Conservation (phyloP, 257 asterid genomes). For the Nicotiana tomentosiformis region DNA sequence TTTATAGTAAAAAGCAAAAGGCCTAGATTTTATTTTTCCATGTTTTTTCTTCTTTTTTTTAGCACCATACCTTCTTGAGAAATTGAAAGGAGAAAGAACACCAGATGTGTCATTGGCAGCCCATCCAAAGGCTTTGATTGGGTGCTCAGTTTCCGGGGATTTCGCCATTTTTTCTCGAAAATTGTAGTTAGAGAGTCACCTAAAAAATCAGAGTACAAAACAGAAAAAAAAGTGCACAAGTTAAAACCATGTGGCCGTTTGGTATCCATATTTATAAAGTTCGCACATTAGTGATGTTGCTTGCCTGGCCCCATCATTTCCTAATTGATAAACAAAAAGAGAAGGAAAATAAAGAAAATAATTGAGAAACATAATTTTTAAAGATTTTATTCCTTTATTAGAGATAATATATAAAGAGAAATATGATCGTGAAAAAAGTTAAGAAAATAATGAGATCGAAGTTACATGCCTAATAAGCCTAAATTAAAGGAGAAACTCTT, state of each 20-base stretch:
- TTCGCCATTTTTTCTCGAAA: constrained; percentile 17
- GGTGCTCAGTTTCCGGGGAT: constrained; percentile 35
- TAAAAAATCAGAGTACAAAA: neutral
- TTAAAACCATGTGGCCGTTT: neutral
- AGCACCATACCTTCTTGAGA: constrained; percentile 26
- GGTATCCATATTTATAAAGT: neutral
- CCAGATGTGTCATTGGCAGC: constrained; percentile 32
- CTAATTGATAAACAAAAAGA: neutral
- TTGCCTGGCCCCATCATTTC: neutral
- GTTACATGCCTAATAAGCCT: neutral
- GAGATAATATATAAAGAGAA: too few relatives aligned
- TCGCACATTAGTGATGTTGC: neutral
- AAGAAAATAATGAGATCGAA: too few relatives aligned
- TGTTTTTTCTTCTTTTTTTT: too few relatives aligned
- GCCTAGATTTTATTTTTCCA: neutral
- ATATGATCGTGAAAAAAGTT: neutral
- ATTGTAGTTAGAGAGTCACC: neutral
- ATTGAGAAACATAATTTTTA: neutral
- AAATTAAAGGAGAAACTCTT: neutral
- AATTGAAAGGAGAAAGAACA: constrained; percentile 24
- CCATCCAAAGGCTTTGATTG: constrained; percentile 32
- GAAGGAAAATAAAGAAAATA: too few relatives aligned
- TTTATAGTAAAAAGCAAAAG: neutral
- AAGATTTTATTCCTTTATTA: neutral
- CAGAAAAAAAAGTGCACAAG: neutral